These are phyloP conservation scores for Verticillium zaregamsianum DNA, from an alignment of 2,329 filamentous ascomycete species.

Conservation along the genomic window DNA sequence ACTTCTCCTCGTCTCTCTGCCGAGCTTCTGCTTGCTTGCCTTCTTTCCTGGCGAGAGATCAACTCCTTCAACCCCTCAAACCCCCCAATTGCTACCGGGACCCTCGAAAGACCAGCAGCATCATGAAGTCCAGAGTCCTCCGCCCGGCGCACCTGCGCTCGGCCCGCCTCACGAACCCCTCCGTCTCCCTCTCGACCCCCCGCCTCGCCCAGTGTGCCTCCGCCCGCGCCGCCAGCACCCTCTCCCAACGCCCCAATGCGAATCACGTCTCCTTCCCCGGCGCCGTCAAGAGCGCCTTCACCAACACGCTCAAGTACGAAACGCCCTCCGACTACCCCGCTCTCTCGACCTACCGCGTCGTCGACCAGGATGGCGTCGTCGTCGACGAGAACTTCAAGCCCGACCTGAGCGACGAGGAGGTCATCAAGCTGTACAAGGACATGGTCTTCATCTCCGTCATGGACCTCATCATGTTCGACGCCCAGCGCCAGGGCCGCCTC, in stretches of 20 bases:
- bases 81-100: not conserved
- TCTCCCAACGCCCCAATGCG: constrained; percentile 54
- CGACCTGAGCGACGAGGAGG: constrained; percentile 62
- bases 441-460: constrained; percentile 75
- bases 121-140: constrained; percentile 30
- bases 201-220: constrained; percentile 7
- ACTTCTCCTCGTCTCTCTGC: not conserved
- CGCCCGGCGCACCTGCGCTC: constrained; percentile 22
- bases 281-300: constrained; percentile 93
- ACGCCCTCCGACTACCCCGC: constrained; percentile 67
- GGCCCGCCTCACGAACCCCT: constrained; percentile 13
- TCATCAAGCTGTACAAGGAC: constrained; percentile 58
- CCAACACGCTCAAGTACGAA: constrained; percentile 71
- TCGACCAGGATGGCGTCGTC: constrained; percentile 82
- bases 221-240: constrained; percentile 38
- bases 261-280: constrained; percentile 75
- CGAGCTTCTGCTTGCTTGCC: not conserved
- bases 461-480: constrained; percentile 98
- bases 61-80: not conserved
- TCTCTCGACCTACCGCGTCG: constrained; percentile 85
- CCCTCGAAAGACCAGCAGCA: not conserved
- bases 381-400: constrained; percentile 69
- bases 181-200: constrained; percentile 8
- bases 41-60: not conserved
- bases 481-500: constrained; percentile 87